Conservation (phyloP, 257 asterid species). For the Capsicum pubescens region DNA sequence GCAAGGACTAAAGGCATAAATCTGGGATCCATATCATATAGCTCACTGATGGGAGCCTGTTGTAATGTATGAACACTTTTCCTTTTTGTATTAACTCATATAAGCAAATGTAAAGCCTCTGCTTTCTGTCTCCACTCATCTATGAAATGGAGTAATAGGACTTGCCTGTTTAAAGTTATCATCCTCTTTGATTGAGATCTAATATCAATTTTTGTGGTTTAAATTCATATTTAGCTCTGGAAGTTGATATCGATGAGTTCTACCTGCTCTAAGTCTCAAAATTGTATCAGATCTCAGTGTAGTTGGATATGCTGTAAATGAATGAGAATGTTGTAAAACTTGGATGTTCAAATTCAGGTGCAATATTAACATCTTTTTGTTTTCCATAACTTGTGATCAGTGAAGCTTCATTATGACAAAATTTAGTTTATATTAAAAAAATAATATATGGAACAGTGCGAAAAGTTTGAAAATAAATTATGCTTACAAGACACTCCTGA, state of each 20-base stretch:
- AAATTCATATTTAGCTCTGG: not conserved
- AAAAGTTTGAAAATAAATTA: not conserved
- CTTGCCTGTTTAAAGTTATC: constrained; percentile 21
- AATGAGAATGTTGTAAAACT: not conserved
- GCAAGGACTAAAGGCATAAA: constrained; percentile 77
- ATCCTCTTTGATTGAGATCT: constrained; percentile 17
- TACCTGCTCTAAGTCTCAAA: constrained; percentile 15
- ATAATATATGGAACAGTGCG: not conserved
- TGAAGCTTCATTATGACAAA: constrained; percentile 7
- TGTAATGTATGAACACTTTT: constrained; percentile 64
- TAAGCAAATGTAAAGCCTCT: not conserved
- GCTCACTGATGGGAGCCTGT: constrained; percentile 99
- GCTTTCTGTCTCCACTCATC: not conserved
- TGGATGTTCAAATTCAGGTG: not conserved
- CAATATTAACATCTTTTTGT: not conserved
- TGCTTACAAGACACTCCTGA: not conserved
- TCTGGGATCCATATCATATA: constrained; percentile 79
- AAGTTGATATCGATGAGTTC: not conserved
- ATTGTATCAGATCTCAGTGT: constrained; percentile 13
- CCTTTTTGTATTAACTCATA: constrained; percentile 20
- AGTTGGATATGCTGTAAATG: constrained; percentile 16
- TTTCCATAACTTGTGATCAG: constrained; percentile 18
- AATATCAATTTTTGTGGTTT: not conserved
- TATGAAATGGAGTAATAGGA: not conserved
- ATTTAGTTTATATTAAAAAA: not conserved